phyloP scores from a whole-genome alignment of 1,284 basidiomycete genomes.

The Coniferiporia weirii region DNA sequence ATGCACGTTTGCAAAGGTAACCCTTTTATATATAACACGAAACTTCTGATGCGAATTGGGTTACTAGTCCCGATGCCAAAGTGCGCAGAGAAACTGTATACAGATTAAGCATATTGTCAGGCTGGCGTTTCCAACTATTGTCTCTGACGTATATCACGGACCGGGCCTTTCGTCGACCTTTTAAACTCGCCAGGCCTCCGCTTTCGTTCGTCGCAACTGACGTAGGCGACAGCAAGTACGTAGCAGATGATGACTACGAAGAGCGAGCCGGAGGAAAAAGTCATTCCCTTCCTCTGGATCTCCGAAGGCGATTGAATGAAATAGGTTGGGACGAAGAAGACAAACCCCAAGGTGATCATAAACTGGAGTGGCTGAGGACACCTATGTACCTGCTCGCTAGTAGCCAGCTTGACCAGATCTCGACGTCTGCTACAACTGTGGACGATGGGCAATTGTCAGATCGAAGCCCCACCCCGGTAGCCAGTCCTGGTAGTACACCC shows the following conservation, averaged over 20 bases:
- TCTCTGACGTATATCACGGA: constrained; percentile 57
- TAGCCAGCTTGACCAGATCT: constrained; percentile 42
- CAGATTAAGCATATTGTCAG: constrained; percentile 48
- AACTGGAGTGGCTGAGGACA: constrained; percentile 51
- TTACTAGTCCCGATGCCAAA: constrained; percentile 38
- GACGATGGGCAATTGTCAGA: constrained; percentile 17
- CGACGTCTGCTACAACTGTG: constrained; percentile 17
- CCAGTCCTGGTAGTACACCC: constrained; percentile 34
- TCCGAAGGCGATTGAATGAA: constrained; percentile 58
- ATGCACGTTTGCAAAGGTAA: constrained; percentile 4
- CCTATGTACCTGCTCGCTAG: constrained; percentile 59
- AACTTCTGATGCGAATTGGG: neutral
- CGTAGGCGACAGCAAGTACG: constrained; percentile 54
- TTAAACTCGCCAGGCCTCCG: constrained; percentile 59
- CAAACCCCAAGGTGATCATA: constrained; percentile 42
- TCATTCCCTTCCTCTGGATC: constrained; percentile 49
- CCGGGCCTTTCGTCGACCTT: constrained; percentile 52
- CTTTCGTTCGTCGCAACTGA: constrained; percentile 66
- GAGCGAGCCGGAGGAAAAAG: constrained; percentile 42
- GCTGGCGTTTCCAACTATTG: constrained; percentile 63
- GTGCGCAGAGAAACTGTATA: constrained; percentile 46
- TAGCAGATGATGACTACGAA: constrained; percentile 47
- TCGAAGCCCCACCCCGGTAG: constrained; percentile 30
- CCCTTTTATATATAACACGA: neutral
- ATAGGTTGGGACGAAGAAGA: constrained; percentile 68